Percentiles rank a stretch among this genome's conserved stretches.
Evolutionary conservation across 202 grass and related monocot species (phyloP).

Genomic region (Panicum hallii): DNA sequence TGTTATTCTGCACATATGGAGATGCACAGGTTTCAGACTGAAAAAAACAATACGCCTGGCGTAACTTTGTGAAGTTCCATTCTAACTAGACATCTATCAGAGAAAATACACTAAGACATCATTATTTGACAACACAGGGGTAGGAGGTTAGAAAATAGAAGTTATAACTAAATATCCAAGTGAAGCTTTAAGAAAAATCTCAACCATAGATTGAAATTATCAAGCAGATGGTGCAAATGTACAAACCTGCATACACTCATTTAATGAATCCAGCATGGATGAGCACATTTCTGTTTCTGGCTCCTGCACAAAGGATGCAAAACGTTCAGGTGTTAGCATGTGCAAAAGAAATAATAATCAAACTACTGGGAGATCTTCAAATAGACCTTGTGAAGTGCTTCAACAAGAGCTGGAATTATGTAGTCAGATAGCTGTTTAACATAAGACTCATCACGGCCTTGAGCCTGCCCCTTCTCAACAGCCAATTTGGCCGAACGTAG

Average conservation of each 20-base stretch:
- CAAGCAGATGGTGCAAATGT: not conserved
- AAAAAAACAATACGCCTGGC: not conserved
- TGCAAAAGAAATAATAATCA: conserved; percentile 16
- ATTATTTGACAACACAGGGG: not conserved
- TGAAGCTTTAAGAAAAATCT: conserved; percentile 10
- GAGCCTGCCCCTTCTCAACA: conserved; percentile 88
- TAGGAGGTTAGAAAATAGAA: not conserved
- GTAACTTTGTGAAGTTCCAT: not conserved
- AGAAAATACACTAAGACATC: not conserved
- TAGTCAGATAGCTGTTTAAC: conserved; percentile 96
- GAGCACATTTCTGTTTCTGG: conserved; percentile 97
- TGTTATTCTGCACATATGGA: not conserved
- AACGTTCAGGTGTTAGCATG: conserved; percentile 30
- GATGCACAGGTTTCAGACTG: not conserved
- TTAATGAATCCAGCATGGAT: conserved; percentile 92
- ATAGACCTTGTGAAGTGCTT: conserved; percentile 87
- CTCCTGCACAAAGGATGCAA: conserved; percentile 63
- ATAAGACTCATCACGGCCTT: conserved; percentile 94
- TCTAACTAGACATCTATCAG: not conserved
- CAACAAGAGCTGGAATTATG: conserved; percentile 94
- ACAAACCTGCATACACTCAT: conserved; percentile 95
- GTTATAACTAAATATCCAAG: not conserved
- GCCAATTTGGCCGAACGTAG: conserved; percentile 90
- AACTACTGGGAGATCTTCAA: conserved; percentile 16
- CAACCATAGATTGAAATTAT: conserved; percentile 2